Evolutionary conservation across 345 rosid genomes (phyloP).

Genomic region (Jatropha curcas): DNA sequence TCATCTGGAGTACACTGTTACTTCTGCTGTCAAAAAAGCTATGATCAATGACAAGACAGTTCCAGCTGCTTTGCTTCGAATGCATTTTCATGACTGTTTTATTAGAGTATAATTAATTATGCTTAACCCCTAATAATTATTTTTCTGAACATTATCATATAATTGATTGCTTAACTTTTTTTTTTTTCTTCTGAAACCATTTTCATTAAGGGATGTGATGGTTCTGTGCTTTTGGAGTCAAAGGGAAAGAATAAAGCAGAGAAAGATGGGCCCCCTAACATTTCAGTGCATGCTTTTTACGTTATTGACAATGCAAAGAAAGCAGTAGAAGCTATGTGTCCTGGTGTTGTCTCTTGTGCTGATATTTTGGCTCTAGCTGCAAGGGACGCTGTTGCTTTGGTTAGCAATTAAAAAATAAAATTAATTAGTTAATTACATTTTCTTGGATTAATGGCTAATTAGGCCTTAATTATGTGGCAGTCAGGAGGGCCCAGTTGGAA

Average conservation of each 20-base stretch:
- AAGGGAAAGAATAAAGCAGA: conserved; percentile 69
- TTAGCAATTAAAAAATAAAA: conserved; percentile 21
- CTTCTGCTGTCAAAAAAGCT: conserved; percentile 57
- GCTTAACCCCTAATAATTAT: not conserved
- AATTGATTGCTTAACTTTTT: too few relatives aligned
- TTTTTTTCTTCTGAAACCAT: too few relatives aligned
- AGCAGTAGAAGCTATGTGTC: conserved; percentile 72
- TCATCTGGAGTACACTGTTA: conserved; percentile 51
- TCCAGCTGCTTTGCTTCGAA: conserved; percentile 78
- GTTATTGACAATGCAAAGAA: conserved; percentile 80
- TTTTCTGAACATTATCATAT: too few relatives aligned
- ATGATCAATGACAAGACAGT: conserved; percentile 66
- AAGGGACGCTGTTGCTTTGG: conserved; percentile 81
- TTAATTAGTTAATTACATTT: too few relatives aligned
- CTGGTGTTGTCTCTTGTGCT: conserved; percentile 85
- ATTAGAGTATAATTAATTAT: conserved; percentile 48
- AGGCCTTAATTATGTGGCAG: conserved; percentile 28
- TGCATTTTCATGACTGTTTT: conserved; percentile 91
- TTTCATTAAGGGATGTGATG: conserved; percentile 78
- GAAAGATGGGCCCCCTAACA: conserved; percentile 90
- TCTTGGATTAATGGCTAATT: not conserved
- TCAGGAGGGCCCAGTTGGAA: conserved; percentile 90
- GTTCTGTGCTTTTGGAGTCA: conserved; percentile 68
- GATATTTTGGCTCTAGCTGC: conserved; percentile 84
- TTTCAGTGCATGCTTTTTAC: conserved; percentile 83